Conservation (phyloP, 805 yeast species). For the Wickerhamiella kurtzmanii region DNA sequence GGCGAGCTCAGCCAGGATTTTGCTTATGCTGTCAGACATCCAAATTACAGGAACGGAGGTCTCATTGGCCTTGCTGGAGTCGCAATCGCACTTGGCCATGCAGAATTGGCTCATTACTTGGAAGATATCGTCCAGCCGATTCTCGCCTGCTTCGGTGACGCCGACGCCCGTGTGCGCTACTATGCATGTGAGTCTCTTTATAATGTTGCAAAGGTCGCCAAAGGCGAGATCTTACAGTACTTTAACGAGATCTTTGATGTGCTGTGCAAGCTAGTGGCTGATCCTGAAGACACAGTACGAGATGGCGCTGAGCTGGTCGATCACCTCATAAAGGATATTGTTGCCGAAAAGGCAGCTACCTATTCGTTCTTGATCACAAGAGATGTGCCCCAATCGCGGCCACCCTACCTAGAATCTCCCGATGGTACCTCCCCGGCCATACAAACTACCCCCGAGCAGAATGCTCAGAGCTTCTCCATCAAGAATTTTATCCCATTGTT, state of each 20-base stretch:
- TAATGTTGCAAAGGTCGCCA: conserved; percentile 90
- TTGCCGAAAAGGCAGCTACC: conserved; percentile 83
- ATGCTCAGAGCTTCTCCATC: conserved; percentile 62
- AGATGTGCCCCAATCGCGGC: conserved; percentile 37
- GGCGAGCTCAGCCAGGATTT: conserved; percentile 64
- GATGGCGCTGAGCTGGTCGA: conserved; percentile 93
- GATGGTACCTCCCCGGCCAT: conserved; percentile 24
- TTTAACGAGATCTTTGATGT: conserved; percentile 94
- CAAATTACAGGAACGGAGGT: conserved; percentile 89
- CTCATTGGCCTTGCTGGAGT: conserved; percentile 91
- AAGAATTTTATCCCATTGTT: conserved; percentile 83
- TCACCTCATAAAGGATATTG: conserved; percentile 81
- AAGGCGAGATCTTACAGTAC: conserved; percentile 81
- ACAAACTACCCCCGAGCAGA: conserved; percentile 23
- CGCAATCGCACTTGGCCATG: conserved; percentile 77
- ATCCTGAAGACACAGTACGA: conserved; percentile 78
- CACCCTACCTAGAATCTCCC: conserved; percentile 46
- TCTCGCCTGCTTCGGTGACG: conserved; percentile 89
- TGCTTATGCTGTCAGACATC: conserved; percentile 71
- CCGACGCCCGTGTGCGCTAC: conserved; percentile 91
- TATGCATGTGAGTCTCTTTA: conserved; percentile 94
- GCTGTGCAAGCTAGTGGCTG: conserved; percentile 77
- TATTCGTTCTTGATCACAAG: conserved; percentile 57
- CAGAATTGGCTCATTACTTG: conserved; percentile 68
- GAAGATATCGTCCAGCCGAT: conserved; percentile 87